Evolutionary conservation across 768 basidiomycete species (phyloP), one percentile per base, ranked within the genome.

Genomic region (Collybia mongolica): DNA sequence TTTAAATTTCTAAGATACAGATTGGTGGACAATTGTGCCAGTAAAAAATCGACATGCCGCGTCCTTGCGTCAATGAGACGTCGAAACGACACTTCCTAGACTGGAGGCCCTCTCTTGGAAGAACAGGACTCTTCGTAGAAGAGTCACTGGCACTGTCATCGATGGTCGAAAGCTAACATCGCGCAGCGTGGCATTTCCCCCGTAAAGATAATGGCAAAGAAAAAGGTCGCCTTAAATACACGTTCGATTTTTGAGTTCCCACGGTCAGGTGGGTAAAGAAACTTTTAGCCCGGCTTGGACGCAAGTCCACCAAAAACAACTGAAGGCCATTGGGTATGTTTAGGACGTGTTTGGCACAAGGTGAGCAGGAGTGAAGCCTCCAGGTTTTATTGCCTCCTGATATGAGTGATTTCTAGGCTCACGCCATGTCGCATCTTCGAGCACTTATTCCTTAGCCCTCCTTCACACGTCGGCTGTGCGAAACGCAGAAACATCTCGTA

Each of bases 71-170:
- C n/a, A 39, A 57, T 59, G 64, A 61, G 54, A 52, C 65, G 77
- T 73, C 69, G 69, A 75, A 65, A 73, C 80, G 76, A 81, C 81
- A 82, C 79, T 82, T 82, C 80, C 80, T 82, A 82, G 60, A 74
- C 80, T 81, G 80, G 69, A 64, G 46, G 53, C 19, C 42, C 68
- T 12, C 52, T 82, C 75, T 81, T 61, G 78, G 79, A 78, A 80
- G 75, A 65, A 65, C 73, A 80, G 77, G 69, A 79, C 73, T 73
- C 32, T 32, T 32, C 65, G 44, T 51, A 26, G 61, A 47, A 60
- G 66, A 74, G 72, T 80, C 76, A 76, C 81, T 82, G 80, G 80
- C 80, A 82, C 80, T 82, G 80, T 73, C 72, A 67, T 71, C 81
- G 73, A 80, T 65, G 78, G 81, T 82, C 52, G 68, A 64, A 60